Conservation (phyloP, 1,139 yeast species). For the Kodamaea suecica region DNA sequence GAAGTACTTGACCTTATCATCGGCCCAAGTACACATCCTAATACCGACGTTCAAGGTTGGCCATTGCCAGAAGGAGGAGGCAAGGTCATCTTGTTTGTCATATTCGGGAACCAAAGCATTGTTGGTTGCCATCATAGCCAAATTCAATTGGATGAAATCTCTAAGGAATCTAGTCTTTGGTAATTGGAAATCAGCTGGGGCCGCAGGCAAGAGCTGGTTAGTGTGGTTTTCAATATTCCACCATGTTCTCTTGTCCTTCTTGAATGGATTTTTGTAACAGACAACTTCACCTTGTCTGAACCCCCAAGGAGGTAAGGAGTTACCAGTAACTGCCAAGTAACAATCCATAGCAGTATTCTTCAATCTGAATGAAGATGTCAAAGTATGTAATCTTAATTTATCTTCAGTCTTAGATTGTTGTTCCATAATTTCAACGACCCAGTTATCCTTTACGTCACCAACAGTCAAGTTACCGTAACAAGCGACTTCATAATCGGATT, state of each 20-base stretch:
- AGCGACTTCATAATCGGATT: conserved; percentile 77
- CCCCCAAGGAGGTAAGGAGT: conserved; percentile 91
- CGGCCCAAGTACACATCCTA: conserved; percentile 94
- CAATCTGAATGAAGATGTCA: conserved; percentile 82
- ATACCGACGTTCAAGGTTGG: conserved; percentile 90
- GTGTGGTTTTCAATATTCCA: conserved; percentile 92
- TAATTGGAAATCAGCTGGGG: conserved; percentile 67
- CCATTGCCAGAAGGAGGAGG: conserved; percentile 98
- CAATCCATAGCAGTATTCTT: conserved; percentile 67
- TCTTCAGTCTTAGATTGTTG: conserved; percentile 76
- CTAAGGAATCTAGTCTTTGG: conserved; percentile 83
- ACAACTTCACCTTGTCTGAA: conserved; percentile 96
- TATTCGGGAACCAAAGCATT: conserved; percentile 91
- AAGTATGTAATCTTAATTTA: conserved; percentile 68
- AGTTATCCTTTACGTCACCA: conserved; percentile 91
- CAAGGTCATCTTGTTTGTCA: conserved; percentile 88
- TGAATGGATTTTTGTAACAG: conserved; percentile 73
- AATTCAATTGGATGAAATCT: conserved; percentile 87
- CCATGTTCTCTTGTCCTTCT: conserved; percentile 93
- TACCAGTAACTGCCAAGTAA: conserved; percentile 83
- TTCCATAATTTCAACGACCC: conserved; percentile 87
- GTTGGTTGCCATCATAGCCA: conserved; percentile 99
- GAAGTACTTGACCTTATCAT: conserved; percentile 75
- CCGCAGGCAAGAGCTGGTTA: conserved; percentile 70
- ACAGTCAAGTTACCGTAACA: conserved; percentile 83